Conservation (phyloP, 2,329 filamentous ascomycete genomes). For the Pseudonectria buxi region DNA sequence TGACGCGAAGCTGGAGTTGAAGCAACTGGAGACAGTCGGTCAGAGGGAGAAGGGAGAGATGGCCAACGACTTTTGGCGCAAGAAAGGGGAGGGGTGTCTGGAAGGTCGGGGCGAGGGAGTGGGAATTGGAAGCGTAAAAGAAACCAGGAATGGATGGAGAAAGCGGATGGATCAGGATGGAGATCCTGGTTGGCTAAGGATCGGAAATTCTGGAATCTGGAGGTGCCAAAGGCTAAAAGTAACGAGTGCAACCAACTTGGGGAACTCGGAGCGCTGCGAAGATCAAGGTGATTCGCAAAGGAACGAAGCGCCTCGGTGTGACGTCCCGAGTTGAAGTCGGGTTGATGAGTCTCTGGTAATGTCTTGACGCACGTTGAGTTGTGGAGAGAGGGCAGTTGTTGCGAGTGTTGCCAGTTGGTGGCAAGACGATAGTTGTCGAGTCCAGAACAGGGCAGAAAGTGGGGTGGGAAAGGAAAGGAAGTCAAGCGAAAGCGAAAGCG, state of each 20-base stretch:
- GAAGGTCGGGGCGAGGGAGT: conserved; percentile 2
- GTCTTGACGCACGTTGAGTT: too few relatives aligned
- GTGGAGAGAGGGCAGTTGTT: too few relatives aligned
- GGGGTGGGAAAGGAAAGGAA: too few relatives aligned
- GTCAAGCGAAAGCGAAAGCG: too few relatives aligned
- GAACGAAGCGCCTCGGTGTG: background rate
- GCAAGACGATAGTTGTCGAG: too few relatives aligned
- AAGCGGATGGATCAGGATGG: conserved; percentile 3
- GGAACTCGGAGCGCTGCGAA: conserved; percentile 6
- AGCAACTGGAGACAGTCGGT: background rate
- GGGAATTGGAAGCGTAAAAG: conserved; percentile 2
- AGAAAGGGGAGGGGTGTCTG: too few relatives aligned
- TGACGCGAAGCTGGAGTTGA: conserved; percentile 1
- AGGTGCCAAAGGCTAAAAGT: conserved; percentile 14
- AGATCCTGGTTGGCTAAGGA: conserved; percentile 22
- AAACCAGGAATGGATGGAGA: conserved; percentile 17
- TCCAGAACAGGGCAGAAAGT: too few relatives aligned
- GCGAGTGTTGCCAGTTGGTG: too few relatives aligned
- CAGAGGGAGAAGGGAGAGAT: background rate
- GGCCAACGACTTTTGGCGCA: too few relatives aligned
- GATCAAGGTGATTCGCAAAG: background rate
- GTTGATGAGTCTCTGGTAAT: too few relatives aligned
- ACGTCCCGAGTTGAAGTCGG: too few relatives aligned
- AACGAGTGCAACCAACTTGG: conserved; percentile 18
- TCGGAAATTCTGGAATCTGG: conserved; percentile 22